Percentiles rank a stretch among this genome's conserved stretches.
Evolutionary conservation across 352 stramenopile genomes (phyloP).

Genomic region (Pythium vanterpoolii): DNA sequence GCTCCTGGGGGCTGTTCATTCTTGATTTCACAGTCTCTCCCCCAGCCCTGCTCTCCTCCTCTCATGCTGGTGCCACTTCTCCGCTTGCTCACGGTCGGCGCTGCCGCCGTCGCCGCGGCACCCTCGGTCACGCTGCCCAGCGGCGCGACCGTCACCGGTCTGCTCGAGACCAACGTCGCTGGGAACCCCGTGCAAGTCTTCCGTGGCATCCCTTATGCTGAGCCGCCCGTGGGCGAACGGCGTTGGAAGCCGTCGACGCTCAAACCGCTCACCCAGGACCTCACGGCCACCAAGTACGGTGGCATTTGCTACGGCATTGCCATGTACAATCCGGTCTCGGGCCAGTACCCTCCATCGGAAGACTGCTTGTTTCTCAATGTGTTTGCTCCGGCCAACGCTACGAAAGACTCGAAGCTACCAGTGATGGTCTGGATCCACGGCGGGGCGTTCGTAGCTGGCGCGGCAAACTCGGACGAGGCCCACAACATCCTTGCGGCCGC

Average conservation of each 20-base stretch:
- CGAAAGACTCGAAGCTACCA: slow-evolving; percentile 24
- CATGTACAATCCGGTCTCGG: background rate
- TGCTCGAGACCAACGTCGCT: background rate
- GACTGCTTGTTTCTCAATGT: slow-evolving; percentile 43
- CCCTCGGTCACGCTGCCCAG: too few relatives aligned
- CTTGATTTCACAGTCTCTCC: too few relatives aligned
- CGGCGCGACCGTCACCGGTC: slow-evolving; percentile 4
- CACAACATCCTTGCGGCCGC: slow-evolving; percentile 2
- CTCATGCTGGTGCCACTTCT: too few relatives aligned
- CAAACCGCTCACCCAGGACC: background rate
- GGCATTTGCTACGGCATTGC: slow-evolving; percentile 6
- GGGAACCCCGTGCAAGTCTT: slow-evolving; percentile 10
- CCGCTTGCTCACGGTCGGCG: too few relatives aligned
- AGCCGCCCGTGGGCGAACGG: background rate
- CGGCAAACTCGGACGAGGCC: slow-evolving; percentile 2
- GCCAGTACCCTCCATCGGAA: slow-evolving; percentile 14
- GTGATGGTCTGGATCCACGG: slow-evolving; percentile 38
- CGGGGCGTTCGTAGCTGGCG: slow-evolving; percentile 24
- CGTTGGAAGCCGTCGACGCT: slow-evolving; percentile 13
- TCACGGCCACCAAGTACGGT: slow-evolving; percentile 5
- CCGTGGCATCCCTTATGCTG: slow-evolving; percentile 14
- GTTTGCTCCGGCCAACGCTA: slow-evolving; percentile 25
- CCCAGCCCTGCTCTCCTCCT: too few relatives aligned
- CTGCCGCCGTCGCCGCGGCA: too few relatives aligned
- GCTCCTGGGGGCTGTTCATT: too few relatives aligned